phyloP scores from a whole-genome alignment of 345 rosid species.

The Melastoma malabathricum region DNA sequence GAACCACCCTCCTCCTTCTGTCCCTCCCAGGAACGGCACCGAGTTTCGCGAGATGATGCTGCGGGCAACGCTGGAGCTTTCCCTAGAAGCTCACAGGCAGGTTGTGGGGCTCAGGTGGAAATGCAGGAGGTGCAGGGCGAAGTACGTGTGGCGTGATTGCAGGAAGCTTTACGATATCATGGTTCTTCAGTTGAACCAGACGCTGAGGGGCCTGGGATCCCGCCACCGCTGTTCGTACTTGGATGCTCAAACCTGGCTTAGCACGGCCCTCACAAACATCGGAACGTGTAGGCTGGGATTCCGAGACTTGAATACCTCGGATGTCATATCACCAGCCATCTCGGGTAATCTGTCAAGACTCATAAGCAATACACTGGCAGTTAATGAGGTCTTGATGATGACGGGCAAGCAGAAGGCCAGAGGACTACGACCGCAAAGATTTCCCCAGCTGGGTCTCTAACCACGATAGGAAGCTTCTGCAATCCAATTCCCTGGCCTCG shows the following conservation, averaged over 20 bases:
- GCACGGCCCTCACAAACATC: slow-evolving; percentile 26
- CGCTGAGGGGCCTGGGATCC: slow-evolving; percentile 7
- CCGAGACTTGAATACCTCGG: slow-evolving; percentile 14
- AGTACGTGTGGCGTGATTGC: slow-evolving; percentile 9
- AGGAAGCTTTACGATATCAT: slow-evolving; percentile 9
- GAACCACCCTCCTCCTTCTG: slow-evolving; percentile 4
- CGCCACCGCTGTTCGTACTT: slow-evolving; percentile 3
- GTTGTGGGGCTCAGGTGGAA: slow-evolving; percentile 11
- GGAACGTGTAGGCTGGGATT: slow-evolving; percentile 24
- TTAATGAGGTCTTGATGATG: slow-evolving; percentile 11
- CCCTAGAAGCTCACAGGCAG: slow-evolving; percentile 15
- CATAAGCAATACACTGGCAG: slow-evolving; percentile 19
- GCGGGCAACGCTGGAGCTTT: slow-evolving; percentile 19
- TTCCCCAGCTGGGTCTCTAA: slow-evolving; percentile 25
- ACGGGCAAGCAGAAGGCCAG: background rate
- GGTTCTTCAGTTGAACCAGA: slow-evolving; percentile 15
- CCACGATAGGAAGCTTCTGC: slow-evolving; percentile 26
- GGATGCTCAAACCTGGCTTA: slow-evolving; percentile 38
- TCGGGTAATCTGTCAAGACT: slow-evolving; percentile 15
- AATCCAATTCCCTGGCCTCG: slow-evolving; percentile 10
- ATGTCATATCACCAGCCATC: slow-evolving; percentile 17
- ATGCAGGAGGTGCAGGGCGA: slow-evolving; percentile 15
- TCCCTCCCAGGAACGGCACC: slow-evolving; percentile 4
- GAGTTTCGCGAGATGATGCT: slow-evolving; percentile 16
- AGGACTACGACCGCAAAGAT: slow-evolving; percentile 3